Evolutionary conservation across 2,329 filamentous ascomycete genomes (phyloP), one percentile per base, ranked within the genome.

Genomic region (Arthrobotrys sinensis): DNA sequence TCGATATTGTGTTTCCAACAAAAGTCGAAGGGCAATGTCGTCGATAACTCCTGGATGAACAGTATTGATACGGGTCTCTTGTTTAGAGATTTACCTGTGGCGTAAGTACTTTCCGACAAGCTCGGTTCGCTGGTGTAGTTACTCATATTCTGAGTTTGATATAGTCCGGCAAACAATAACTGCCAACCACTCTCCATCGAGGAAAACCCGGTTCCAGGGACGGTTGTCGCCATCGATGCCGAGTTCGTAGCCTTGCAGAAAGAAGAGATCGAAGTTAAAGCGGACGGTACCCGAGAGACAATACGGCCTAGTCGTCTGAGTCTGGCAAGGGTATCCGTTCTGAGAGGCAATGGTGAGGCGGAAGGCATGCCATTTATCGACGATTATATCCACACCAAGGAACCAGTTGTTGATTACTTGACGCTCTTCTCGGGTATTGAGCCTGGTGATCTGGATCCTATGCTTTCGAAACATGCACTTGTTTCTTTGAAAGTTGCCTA

Each of bases 201-300:
- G 0, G 94, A 97, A 84, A 87, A 87, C 5, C 93, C 93, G 0
- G 88, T 88, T 0, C 88, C 91, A 0, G 89, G 91, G 12, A 93
- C 90, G 1, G 91, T 96, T 10, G 89, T 97, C 52, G 96, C 94
- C 0, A 90, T 99, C 4, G 96, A 99, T 83, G 97, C 96, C 0
- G 96, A 99, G 84, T 99, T 99, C 81, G 96, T 99, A 6, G 91
- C 94, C 21, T 89, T 97, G 1, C 92, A 96, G 80, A 92, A 96
- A 81, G 93, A 96, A 55, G 95, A 98, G 83, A 97, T 97, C 66
- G 93, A 97, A 82, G 93, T 99, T 86, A 97, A 96, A 83, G 94
- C 95, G 2, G 94, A 97, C 80, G 96, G 96, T 21, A 93, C 93
- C 46, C 91, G 94, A 62, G 94, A 96, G 82, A 97, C 94, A 12